Percentiles rank a stretch among this genome's conserved stretches.
These are phyloP conservation scores for Venturia nashicola DNA, from an alignment of 2,329 filamentous ascomycete species.

Conservation along the genomic window DNA sequence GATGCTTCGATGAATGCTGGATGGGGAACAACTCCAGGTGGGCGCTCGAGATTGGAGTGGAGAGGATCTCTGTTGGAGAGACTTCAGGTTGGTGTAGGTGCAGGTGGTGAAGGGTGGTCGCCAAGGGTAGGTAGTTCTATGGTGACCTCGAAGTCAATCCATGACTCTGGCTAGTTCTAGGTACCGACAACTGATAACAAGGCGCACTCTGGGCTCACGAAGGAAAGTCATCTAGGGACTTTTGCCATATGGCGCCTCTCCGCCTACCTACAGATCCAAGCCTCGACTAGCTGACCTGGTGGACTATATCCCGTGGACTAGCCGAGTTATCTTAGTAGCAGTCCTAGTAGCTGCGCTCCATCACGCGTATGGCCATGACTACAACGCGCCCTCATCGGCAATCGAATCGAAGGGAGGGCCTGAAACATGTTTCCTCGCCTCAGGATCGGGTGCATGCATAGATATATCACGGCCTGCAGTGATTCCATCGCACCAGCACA, in stretches of 20 bases:
- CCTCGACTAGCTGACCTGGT: neutral
- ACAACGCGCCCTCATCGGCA: neutral
- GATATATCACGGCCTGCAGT: neutral
- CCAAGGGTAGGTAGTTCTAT: neutral
- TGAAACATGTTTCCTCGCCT: neutral
- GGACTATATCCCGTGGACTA: neutral
- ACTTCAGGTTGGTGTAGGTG: neutral
- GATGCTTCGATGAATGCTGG: neutral
- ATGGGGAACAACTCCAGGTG: neutral
- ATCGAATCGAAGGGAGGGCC: neutral
- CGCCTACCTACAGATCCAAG: neutral
- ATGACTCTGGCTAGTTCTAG: neutral
- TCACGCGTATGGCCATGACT: neutral
- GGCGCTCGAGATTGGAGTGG: neutral
- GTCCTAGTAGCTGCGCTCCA: neutral
- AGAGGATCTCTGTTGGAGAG: neutral
- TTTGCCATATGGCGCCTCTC: too few species aligned
- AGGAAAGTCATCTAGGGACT: neutral
- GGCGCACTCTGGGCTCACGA: neutral
- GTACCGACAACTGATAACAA: neutral
- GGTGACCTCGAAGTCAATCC: neutral
- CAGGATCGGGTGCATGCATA: neutral
- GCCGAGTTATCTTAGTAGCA: too few species aligned
- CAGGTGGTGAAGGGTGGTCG: neutral
- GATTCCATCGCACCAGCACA: neutral